Evolutionary conservation across 139 green algal species (phyloP), one percentile per base, ranked within the genome.

Genomic region (Coelastrella sp.): DNA sequence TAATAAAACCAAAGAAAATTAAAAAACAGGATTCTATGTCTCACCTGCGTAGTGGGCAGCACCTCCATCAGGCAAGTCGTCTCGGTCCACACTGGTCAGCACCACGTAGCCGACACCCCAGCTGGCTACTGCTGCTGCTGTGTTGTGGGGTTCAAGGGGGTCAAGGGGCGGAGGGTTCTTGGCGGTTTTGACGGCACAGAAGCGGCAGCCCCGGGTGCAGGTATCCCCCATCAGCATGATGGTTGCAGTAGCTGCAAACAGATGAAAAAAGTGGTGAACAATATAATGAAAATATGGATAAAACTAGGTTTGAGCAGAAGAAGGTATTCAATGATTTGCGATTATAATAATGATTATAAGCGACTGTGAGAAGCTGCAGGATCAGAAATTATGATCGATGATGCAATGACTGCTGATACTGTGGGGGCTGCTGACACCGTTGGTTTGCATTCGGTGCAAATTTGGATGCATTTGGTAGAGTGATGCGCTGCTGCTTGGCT

Each of bases 31-130:
- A 78, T 78, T 12, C 4, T 25, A 35, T 8, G 19, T 59, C 74
- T 20, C 20, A 80, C 74, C 82, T 92, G 96, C 95, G 96, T 98
- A 98, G 93, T 99, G 97, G 17, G 94, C 92, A 6, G 97, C 91
- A 9, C 97, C 97, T 4, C 97, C 97, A 90, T 99, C 97, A 7
- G 96, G 94, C 89, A 99, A 90, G 92, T 99, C 97, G 90, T 99
- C 97, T 0, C 87, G 66, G 84, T 98, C 96, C 56, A 98, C 96
- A 0, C 94, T 97, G 20, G 97, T 99, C 27, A 99, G 92, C 87
- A 99, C 97, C 8, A 99, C 94, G 85, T 99, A 99, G 11, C 98
- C 98, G 60, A 99, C 94, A 70, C 98, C 98, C 98, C 98, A 99
- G 19, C 91, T 93, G 0, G 97, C 96, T 4, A 99, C 94, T 5